Evolutionary conservation across 1,284 basidiomycete genomes (phyloP), one percentile per base, ranked within the genome.

Genomic region (Paramarasmius palmivorus): DNA sequence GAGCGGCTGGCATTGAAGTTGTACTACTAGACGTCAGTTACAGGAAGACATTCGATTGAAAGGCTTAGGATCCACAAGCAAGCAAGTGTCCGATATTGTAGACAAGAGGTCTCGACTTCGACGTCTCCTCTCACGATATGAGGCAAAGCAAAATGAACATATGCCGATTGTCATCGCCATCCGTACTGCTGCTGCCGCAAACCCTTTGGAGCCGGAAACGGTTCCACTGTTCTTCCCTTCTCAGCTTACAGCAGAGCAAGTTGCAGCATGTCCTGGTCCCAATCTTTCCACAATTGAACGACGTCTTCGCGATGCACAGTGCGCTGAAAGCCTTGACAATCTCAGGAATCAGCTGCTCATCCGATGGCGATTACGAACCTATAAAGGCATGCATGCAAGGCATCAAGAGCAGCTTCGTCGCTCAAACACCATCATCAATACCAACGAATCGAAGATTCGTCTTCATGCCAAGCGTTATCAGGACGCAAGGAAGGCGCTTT

Each of bases 141-240:
- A 32, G 12, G 12, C 29, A 6, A 6, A 32, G 29, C 29, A 32
- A 12, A 12, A 32, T 32, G 6, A 12, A 6, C 12, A 6, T 32
- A 32, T 32, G 29, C 29, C 29, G 12, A 12, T 32, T 32, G 29
- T 32, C 29, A 32, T 6, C 12, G 6, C 29, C 12, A 6, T 32
- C 29, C 12, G 29, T 12, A 6, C 12, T 6, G 29, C 29, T 32
- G 29, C 29, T 32, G 7, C 29, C 12, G 7, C 29, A 32, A 6
- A 6, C 29, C 6, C n/a, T 6, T 22, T 17, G 17, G 15, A 17
- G 35, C 49, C 6, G 54, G 51, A 48, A 8, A 25, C 17, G n/a
- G 34, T 46, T 32, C 45, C 50, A 10, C 25, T 56, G 4, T 9
- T 56, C 17, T 34, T 56, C 14, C 50, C 54, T 23, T 56, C 50